A percentile compares a stretch with the other conserved stretches of the same genome.
phyloP scores from a whole-genome alignment of 2,329 filamentous ascomycete genomes.

The Monosporascus sp. region DNA sequence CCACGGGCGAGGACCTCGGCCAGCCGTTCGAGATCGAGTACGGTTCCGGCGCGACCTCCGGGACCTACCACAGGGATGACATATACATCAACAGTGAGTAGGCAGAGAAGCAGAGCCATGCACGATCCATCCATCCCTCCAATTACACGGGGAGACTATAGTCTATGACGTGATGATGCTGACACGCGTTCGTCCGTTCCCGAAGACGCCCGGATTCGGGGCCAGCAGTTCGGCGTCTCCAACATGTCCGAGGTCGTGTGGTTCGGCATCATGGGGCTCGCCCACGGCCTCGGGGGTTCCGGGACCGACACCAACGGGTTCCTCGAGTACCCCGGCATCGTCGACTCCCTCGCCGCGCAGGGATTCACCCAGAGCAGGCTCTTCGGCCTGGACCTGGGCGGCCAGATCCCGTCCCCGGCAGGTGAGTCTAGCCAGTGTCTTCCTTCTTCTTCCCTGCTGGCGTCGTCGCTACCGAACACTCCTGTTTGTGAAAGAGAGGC shows the following conservation, averaged over 20 bases:
- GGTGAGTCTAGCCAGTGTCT: slow-evolving; percentile 13
- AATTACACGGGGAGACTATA: too few relatives aligned
- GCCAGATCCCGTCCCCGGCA: slow-evolving; percentile 14
- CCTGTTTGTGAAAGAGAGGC: neutral
- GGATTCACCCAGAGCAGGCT: slow-evolving; percentile 44
- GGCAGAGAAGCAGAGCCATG: too few relatives aligned
- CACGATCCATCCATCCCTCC: neutral
- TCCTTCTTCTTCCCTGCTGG: neutral
- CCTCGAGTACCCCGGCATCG: slow-evolving; percentile 47
- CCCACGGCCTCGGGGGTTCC: slow-evolving; percentile 29
- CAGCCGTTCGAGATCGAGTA: slow-evolving; percentile 33
- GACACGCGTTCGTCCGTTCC: too few relatives aligned
- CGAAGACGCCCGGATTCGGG: slow-evolving; percentile 31
- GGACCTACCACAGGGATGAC: slow-evolving; percentile 42
- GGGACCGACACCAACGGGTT: slow-evolving; percentile 27
- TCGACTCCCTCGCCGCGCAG: slow-evolving; percentile 43
- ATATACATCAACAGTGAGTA: slow-evolving; percentile 39
- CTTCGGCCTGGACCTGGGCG: slow-evolving; percentile 47
- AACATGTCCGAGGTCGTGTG: slow-evolving; percentile 40
- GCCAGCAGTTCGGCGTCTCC: slow-evolving; percentile 49
- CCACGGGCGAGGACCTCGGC: slow-evolving; percentile 32
- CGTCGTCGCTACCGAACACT: neutral
- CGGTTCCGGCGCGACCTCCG: slow-evolving; percentile 33
- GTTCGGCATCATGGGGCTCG: slow-evolving; percentile 48
- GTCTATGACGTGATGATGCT: too few relatives aligned